Base-by-base conservation (phyloP, 257 asterid species). In the Apocynum venetum region DNA sequence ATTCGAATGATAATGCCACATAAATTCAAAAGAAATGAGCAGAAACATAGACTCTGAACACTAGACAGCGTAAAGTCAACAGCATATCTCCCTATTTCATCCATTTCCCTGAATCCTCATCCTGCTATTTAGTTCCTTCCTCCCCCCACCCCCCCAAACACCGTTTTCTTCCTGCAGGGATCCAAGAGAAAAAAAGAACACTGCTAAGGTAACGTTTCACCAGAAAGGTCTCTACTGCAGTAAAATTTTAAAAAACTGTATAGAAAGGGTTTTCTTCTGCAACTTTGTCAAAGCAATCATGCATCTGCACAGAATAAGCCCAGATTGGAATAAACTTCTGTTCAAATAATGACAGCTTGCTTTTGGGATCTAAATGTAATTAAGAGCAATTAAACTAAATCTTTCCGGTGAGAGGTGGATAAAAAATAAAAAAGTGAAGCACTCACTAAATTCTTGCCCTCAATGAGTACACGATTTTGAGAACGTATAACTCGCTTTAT, bases 391-490 rank as follows among this genome's bases (percentile, higher is more conserved):
- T 15, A 25, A 68, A 38, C 5, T 19, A 65, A 60, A 64, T 25
- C 52, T 44, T 20, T 15, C 7, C 55, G 75, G 56, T 60, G 64
- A 48, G 72, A 36, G 69, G 44, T 44, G 55, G 31, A 9, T 46
- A 68, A 49, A 65, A 25, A 41, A 17, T 41, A 44, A 44, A 17
- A 47, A 55, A 41, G n/a, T 35, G 10, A 25, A 49, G 4, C 69
- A 53, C 91, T 83, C 66, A 93, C 98, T 94, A 96, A 83, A 86
- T 96, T 93, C 84, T 96, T 96, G 61, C 98, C 98, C 89, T 91
- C 97, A 13, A 96, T 93, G 70, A 96, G 86, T 59, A 93, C 97
- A 80, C 98, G 97, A 74, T 93, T 96, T 82, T 91, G 98, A 70
- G 98, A 81, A 64, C 92, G 98, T 80, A 96, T 71, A 8, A 91